Base-by-base conservation (phyloP, 163 green algal genomes). In the Scenedesmus sp. region DNA sequence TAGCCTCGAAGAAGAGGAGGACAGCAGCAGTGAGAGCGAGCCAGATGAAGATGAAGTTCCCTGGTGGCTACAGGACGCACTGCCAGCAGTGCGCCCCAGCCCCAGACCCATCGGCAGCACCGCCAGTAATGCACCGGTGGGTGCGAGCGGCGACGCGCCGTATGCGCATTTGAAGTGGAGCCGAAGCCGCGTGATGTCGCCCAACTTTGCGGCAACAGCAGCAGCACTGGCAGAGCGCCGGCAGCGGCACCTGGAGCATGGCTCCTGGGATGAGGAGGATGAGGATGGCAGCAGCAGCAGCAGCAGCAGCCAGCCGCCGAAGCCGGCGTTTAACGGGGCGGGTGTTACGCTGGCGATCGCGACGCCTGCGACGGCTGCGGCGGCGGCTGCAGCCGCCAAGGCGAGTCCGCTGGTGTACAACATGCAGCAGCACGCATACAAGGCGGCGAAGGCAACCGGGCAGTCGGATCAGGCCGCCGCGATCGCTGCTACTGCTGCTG, bases 401-500 rank as follows among this genome's bases (percentile, higher is more conserved):
- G 87, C 87, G 57, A 87, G 76, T 12, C 87, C 87, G 15, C 12
- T 55, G 9, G 74, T 91, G 56, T 54, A 86, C 15, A 77, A 77
- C 76, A 62, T 64, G 87, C 87, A 91, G 87, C 87, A 91, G 87
- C 70, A 79, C 18, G 87, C 76, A 0, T 91, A 82, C 57, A 85
- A 79, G 23, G 56, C 76, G 9, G 87, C 87, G 9, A 91, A 91
- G 34, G 87, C 87, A 10, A 86, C 60, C 4, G 74, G 87, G 2
- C 74, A 79, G 57, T 86, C 74, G 8, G 87, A 91, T 23, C 87
- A 91, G 76, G 87, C 87, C 52, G 87, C 87, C 66, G 74, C 87
- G 15, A 91, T 91, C 4, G 87, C 87, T 57, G 87, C 87, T 23
- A 91, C 74, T 86, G 87, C 87, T 66, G 76, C 56, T 60, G 87